Percentiles rank a stretch among this genome's conserved stretches.
phyloP scores from a whole-genome alignment of 108 stramenopile species.

The Pseudonitzschia delicatissima region DNA sequence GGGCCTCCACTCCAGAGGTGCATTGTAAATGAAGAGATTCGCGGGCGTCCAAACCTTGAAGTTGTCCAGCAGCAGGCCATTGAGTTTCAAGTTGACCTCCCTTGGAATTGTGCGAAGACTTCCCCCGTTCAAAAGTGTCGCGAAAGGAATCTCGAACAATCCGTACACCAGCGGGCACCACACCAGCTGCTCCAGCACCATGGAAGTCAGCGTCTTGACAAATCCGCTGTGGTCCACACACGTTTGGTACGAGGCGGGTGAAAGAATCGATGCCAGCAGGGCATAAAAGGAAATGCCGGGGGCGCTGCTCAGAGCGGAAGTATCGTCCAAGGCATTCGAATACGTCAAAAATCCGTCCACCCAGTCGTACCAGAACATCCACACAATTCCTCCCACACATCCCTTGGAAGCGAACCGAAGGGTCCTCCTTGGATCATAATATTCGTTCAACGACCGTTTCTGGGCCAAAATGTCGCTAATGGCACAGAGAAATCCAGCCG shows the following conservation, averaged over 20 bases:
- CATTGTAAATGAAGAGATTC: slow-evolving; percentile 39
- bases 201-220: neutral
- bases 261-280: neutral
- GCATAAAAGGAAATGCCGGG: neutral
- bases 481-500: slow-evolving; percentile 30
- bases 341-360: neutral
- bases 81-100: slow-evolving; percentile 36
- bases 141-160: slow-evolving; percentile 40
- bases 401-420: slow-evolving; percentile 1
- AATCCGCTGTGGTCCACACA: neutral
- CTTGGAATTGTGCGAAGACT: slow-evolving; percentile 1
- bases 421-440: neutral
- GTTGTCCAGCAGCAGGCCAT: slow-evolving; percentile 34
- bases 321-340: neutral
- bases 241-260: neutral
- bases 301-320: neutral
- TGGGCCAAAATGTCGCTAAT: slow-evolving; percentile 37
- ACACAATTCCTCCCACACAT: neutral
- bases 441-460: neutral
- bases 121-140: slow-evolving; percentile 33
- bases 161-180: slow-evolving; percentile 41
- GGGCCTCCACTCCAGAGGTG: slow-evolving; percentile 34
- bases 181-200: slow-evolving; percentile 40
- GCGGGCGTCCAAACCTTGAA: slow-evolving; percentile 52
- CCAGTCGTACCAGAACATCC: slow-evolving; percentile 10